These are phyloP conservation scores for Phytopythium montanum DNA, from an alignment of 352 stramenopile genomes.

Conservation along the genomic window DNA sequence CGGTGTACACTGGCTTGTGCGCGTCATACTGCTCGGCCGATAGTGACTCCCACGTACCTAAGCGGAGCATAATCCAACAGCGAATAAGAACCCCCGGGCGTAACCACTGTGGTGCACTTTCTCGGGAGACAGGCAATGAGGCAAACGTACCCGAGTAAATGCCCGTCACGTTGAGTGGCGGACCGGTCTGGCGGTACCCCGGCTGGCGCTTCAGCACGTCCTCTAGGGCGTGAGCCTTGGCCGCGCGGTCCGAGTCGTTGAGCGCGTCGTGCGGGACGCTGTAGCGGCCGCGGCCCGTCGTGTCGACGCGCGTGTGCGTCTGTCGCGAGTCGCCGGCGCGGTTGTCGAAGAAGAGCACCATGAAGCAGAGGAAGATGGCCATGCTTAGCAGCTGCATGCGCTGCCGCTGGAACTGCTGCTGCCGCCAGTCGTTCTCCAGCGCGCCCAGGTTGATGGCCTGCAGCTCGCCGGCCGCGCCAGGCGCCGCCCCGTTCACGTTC, in stretches of 20 bases:
- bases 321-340: slow-evolving; percentile 45
- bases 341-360: slow-evolving; percentile 86
- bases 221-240: slow-evolving; percentile 49
- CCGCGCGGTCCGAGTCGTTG: slow-evolving; percentile 59
- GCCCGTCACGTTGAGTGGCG: slow-evolving; percentile 66
- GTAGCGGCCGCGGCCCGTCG: slow-evolving; percentile 30
- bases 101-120: too few species aligned
- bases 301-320: slow-evolving; percentile 14
- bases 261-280: slow-evolving; percentile 37
- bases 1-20: slow-evolving; percentile 46
- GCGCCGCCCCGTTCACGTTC: not conserved
- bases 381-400: slow-evolving; percentile 86
- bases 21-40: slow-evolving; percentile 53
- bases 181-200: slow-evolving; percentile 34
- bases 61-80: too few species aligned
- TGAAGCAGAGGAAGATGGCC: slow-evolving; percentile 86
- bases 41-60: slow-evolving; percentile 60
- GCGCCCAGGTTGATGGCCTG: slow-evolving; percentile 47
- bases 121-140: too few species aligned
- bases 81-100: too few species aligned
- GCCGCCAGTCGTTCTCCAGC: slow-evolving; percentile 76
- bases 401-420: slow-evolving; percentile 87
- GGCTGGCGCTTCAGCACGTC: slow-evolving; percentile 37
- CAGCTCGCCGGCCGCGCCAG: slow-evolving; percentile 13
- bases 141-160: slow-evolving; percentile 73